Base-by-base conservation (phyloP, 371 early-diverging fungal species). In the Lichtheimia hyalospora region DNA sequence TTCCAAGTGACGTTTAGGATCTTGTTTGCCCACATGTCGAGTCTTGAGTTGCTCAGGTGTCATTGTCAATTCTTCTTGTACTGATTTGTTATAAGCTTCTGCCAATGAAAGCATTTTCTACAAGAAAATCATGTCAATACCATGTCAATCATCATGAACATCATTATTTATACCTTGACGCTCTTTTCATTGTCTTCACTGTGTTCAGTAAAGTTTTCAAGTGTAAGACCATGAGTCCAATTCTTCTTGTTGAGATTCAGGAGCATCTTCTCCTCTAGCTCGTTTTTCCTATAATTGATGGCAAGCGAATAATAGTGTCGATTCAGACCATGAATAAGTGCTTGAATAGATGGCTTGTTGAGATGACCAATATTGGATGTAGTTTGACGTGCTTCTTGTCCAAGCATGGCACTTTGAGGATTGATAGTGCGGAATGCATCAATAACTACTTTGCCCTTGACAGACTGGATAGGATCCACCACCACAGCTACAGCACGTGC, bases 371-470 rank as follows among this genome's bases (percentile, higher is more conserved):
- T 95, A 79, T 99, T 99, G 5, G 96, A 96, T 5, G 99, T 99
- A 0, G 97, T 96, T 74, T 99, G 99, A 39, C 99, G 92, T 15
- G 99, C 96, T 67, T 99, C 99, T 69, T 93, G 91, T 24, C 94
- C 93, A 21, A 93, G 79, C 81, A 96, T 92, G 3, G 90, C 80
- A n/a, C 88, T 83, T 68, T 96, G 93, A 49, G 97, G 89, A 68
- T 94, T 92, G 72, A 99, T 99, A 42, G 96, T 80, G 41, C 99
- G 91, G 89, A 99, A 99, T 16, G 99, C 99, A 77, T 99, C 99
- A 75, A 99, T 99, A 12, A 99, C 99, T 3, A 99, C 99, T 73
- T 99, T 99, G 62, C 99, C 99, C 70, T 98, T 99, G 52, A 99
- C 99, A 20, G 98, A 98, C 74, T 99, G 99, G 67, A 99, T 99